Base-by-base conservation (phyloP, 176 grass and related monocot genomes). In the Phragmites australis region DNA sequence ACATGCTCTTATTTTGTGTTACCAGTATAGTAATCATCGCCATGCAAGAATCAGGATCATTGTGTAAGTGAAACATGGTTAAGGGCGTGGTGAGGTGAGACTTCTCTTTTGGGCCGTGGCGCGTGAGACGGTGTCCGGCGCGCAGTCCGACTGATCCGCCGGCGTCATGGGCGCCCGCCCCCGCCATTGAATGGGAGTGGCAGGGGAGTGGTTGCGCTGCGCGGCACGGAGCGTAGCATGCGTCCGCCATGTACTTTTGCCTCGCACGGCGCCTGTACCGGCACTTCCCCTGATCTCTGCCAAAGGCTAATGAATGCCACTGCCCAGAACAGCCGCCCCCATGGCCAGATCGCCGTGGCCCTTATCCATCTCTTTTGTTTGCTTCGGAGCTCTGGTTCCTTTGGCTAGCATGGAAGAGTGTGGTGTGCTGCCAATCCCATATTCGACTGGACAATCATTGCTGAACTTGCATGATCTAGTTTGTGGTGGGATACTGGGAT, bases 91-190 rank as follows among this genome's bases (percentile, higher is more conserved):
- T 6, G 41, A 30, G 3, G 16, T 48, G 44, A 63, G 25, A 9
- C 26, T 16, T 32, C 25, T 4, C 6, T 16, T 17, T 39, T 53
- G 65, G 15, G 66, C 26, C 65, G 69, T 45, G 54, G 79, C 23
- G 39, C 26, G 40, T n/a, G n/a, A n/a, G n/a, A n/a, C n/a, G 55
- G 30, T 32, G 52, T 43, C 79, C 60, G 46, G 61, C 62, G 69
- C 72, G 44, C 66, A 1, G 47, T 30, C 71, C 77, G 56, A 47
- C 11, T 44, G 78, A 77, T 82, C 77, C 29, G 82, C 77, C 87
- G 83, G 68, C 30, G 83, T 82, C 65, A 86, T 86, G 78, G 88
- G 87, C 72, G 64, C 68, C 68, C 64, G 66, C 70, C 34, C 80
- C 47, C 26, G 60, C 62, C 82, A 75, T 89, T 82, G 65, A 89